These are phyloP conservation scores for sorghum (Sorghum bicolor) DNA, from an alignment of 176 grass and related monocot genomes.

Conservation along the genomic window DNA sequence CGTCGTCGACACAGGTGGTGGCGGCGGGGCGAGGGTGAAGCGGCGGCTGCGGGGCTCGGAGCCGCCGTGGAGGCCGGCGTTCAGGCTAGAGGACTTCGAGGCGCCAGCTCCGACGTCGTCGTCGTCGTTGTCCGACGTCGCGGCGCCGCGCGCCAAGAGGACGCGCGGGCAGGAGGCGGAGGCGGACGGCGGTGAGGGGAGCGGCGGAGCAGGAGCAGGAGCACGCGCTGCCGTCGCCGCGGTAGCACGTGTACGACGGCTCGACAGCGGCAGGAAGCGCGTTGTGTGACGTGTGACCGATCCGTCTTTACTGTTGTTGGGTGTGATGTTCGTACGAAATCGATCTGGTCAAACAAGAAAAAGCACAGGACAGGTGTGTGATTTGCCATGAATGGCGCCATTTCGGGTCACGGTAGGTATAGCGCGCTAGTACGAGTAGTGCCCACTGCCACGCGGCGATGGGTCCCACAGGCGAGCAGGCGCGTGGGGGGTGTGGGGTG, in stretches of 20 bases:
- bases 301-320: neutral
- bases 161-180: neutral
- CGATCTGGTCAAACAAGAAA: neutral
- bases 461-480: neutral
- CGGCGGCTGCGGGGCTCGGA: neutral
- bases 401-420: neutral
- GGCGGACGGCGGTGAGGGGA: neutral
- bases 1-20: neutral
- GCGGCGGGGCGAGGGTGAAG: neutral
- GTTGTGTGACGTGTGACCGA: neutral
- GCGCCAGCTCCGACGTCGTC: neutral
- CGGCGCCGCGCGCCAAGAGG: neutral
- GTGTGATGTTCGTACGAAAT: neutral
- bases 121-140: neutral
- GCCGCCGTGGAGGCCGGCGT: conserved; percentile 3
- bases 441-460: neutral
- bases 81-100: conserved; percentile 13
- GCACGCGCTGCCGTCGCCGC: neutral
- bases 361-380: neutral
- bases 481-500: too few species aligned
- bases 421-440: neutral
- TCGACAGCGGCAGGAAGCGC: neutral
- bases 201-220: too few species aligned
- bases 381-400: neutral
- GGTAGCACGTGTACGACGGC: neutral